Base-by-base conservation (phyloP, 75 land plant genomes). In the Isoetes taiwanensis region DNA sequence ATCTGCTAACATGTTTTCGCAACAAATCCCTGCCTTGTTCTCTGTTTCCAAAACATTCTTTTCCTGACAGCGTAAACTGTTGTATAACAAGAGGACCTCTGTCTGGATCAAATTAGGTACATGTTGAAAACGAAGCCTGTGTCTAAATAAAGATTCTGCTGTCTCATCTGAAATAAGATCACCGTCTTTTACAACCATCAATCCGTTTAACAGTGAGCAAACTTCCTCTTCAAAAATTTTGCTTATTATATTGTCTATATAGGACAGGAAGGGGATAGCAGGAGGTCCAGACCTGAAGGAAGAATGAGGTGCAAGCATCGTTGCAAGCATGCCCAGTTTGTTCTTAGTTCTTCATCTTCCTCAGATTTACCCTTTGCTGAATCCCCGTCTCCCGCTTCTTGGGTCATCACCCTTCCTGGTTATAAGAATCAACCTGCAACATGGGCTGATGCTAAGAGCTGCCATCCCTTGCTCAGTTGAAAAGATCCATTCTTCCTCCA, bases 31-130 rank as follows among this genome's bases (percentile, higher is more conserved):
- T 29, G 0, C 37, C 26, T 29, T 14, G 38, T 24, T 29, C 30
- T 24, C 32, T n/a, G 34, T 29, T 10, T 21, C 11, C 26, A 54
- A 25, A 6, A 26, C 20, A 17, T 17, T 30, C 2, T 54, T 28
- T 25, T 25, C 11, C 41, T 29, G 6, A 2, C 41, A n/a, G 23
- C 26, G 21, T 6, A n/a, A 8, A n/a, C 17, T 17, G 20, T 19
- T 17, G 17, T 17, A 8, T 9, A n/a, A 19, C 52, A n/a, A 90
- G 68, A 5, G 41, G 11, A 87, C 71, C 72, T 83, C 80, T 28
- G 89, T 81, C 58, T 91, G 97, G 8, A 87, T 65, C 32, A 81
- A 50, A 69, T 87, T 87, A 0, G 97, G 97, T 79, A 79, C 72
- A 4, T 85, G 57, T 58, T 75, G 74, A 58, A 91, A 87, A 61